Base-by-base conservation (phyloP, 805 yeast genomes). In the Spencermartinsiella europaea region DNA sequence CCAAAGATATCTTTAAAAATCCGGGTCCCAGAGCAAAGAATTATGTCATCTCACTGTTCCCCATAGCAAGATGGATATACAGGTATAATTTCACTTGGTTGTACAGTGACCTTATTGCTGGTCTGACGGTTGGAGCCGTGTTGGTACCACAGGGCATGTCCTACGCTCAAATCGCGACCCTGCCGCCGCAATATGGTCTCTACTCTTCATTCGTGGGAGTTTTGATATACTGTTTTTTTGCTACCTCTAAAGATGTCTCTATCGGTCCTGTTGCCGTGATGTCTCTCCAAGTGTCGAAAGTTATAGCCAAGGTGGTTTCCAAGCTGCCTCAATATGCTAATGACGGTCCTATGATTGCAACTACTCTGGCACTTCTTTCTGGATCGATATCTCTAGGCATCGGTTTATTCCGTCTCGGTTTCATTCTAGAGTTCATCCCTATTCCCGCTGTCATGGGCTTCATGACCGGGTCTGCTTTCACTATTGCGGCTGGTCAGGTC, bases 231-330 rank as follows among this genome's bases (percentile, higher is more conserved):
- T 83, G 95, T 42, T 76, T 90, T 58, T 90, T 90, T 67, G 97
- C 97, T 12, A 90, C 97, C 12, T 85, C 95, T 20, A 90, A 90
- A 66, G 97, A 90, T 72, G 95, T 90, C 34, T 84, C 95, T 50
- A 89, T 90, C 58, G 97, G 97, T 21, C 97, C 97, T 8, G 97
- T 90, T 33, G 97, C 97, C 10, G 97, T 90, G 47, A 89, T 90
- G 95, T 85, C 95, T 14, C 65, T 80, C 54, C 90, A 88, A 63
- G 88, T 86, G 31, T 81, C 90, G 42, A 85, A 83, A 63, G 88
- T 86, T 46, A 74, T 90, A 46, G 74, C 79, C 21, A 70, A 72
- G 42, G 93, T 89, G 8, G 77, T 77, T 51, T 69, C 56, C 10
- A 75, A 71, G 49, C 71, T 74, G 52, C 73, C 79, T 0, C 63